These are phyloP conservation scores for Echites panduratus DNA, from an alignment of 257 asterid species.

Conservation along the genomic window DNA sequence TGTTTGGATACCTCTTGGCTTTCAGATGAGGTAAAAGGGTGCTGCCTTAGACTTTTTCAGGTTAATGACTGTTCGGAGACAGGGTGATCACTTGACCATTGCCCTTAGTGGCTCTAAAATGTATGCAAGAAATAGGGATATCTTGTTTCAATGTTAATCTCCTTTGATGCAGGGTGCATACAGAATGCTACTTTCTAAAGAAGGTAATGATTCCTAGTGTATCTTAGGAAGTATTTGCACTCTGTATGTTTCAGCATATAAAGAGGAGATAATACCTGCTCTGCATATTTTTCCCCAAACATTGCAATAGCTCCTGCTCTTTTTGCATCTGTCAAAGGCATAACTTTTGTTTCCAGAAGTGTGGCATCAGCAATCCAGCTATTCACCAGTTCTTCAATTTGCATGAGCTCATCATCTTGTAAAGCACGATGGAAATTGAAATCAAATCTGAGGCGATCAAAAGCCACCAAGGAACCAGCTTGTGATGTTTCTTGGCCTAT, in stretches of 20 bases:
- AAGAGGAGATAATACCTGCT: slow-evolving; percentile 39
- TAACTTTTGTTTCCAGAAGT: slow-evolving; percentile 61
- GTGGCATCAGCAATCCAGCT: slow-evolving; percentile 84
- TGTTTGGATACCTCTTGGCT: not conserved
- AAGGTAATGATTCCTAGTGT: not conserved
- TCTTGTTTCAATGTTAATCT: not conserved
- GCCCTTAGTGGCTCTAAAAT: not conserved
- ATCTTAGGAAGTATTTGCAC: not conserved
- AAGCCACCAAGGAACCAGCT: slow-evolving; percentile 93
- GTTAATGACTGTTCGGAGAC: not conserved
- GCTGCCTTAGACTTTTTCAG: not conserved
- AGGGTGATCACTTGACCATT: not conserved
- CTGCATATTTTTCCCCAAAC: slow-evolving; percentile 99
- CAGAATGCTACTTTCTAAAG: not conserved
- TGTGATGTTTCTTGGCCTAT: slow-evolving; percentile 90
- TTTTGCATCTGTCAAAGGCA: slow-evolving; percentile 82
- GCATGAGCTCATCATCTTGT: slow-evolving; percentile 55
- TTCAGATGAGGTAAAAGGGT: not conserved
- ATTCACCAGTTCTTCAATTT: slow-evolving; percentile 74
- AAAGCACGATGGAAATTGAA: slow-evolving; percentile 86
- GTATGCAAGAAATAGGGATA: not conserved
- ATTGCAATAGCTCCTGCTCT: slow-evolving; percentile 90
- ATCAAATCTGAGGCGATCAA: slow-evolving; percentile 90
- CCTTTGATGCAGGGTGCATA: not conserved
- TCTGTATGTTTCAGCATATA: not conserved